These are phyloP conservation scores for Persicaria tinctoria DNA, from an alignment of 148 eudicot species.

Conservation along the genomic window DNA sequence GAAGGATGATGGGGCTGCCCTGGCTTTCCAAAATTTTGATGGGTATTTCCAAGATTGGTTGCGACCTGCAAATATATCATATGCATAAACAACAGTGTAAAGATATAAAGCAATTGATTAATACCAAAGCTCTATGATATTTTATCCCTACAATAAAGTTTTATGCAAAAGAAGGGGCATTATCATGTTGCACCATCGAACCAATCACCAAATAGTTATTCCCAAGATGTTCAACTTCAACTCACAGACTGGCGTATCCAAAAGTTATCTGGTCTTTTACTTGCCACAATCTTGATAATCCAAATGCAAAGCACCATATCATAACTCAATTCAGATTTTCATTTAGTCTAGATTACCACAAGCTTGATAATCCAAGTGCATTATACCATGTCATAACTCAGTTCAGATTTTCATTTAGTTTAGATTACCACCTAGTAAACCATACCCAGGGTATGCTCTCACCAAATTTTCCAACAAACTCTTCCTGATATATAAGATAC, in stretches of 20 bases:
- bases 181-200: not conserved
- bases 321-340: not conserved
- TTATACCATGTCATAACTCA: not conserved
- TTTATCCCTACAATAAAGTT: not conserved
- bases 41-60: conserved; percentile 40
- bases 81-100: not conserved
- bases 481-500: not conserved
- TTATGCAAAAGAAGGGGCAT: not conserved
- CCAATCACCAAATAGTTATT: not conserved
- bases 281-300: not conserved
- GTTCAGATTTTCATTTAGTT: not conserved
- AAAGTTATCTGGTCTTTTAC: not conserved
- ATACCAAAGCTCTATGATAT: not conserved
- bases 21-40: conserved; percentile 26
- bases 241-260: not conserved
- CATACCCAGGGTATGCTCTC: not conserved
- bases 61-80: conserved; percentile 37
- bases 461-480: not conserved
- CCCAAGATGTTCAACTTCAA: not conserved
- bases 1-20: conserved; percentile 33
- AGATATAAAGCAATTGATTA: not conserved
- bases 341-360: not conserved
- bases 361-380: not conserved
- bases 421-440: not conserved
- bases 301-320: not conserved